These are phyloP conservation scores for Neofusicoccum sp. DNA, from an alignment of 2,329 filamentous ascomycete species.

Conservation along the genomic window DNA sequence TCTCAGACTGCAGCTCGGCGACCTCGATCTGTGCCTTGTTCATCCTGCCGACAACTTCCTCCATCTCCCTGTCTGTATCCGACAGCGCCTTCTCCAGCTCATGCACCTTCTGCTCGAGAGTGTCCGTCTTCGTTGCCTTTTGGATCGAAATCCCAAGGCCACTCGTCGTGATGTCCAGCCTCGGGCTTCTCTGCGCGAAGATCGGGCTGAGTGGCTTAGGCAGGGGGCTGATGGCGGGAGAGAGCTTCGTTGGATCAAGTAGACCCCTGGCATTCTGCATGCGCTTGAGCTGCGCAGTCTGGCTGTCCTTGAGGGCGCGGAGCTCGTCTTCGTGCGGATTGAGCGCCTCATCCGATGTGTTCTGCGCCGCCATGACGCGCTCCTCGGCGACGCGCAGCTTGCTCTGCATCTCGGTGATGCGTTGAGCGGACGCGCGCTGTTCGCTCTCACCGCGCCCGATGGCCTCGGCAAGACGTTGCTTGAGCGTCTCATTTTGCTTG, in stretches of 20 bases:
- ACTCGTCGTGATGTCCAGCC: slow-evolving; percentile 60
- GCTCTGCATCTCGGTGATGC: slow-evolving; percentile 80
- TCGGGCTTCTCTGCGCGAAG: slow-evolving; percentile 58
- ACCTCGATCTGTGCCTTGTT: slow-evolving; percentile 82
- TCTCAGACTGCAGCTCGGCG: slow-evolving; percentile 70
- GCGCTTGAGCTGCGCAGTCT: slow-evolving; percentile 74
- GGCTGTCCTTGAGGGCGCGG: slow-evolving; percentile 68
- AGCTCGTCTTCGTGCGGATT: slow-evolving; percentile 84
- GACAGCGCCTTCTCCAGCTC: slow-evolving; percentile 81
- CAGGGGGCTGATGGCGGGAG: slow-evolving; percentile 45
- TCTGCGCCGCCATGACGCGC: slow-evolving; percentile 76
- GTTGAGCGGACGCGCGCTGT: slow-evolving; percentile 73
- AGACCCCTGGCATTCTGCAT: slow-evolving; percentile 48
- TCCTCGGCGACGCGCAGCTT: slow-evolving; percentile 82
- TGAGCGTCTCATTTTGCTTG: slow-evolving; percentile 71
- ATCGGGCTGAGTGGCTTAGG: slow-evolving; percentile 64
- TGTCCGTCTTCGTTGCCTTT: slow-evolving; percentile 70
- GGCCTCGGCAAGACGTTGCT: slow-evolving; percentile 72
- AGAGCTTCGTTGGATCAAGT: slow-evolving; percentile 24
- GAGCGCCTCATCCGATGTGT: slow-evolving; percentile 81
- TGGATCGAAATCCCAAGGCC: slow-evolving; percentile 60
- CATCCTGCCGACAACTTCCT: slow-evolving; percentile 78
- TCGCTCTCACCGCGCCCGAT: slow-evolving; percentile 81
- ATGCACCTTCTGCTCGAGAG: slow-evolving; percentile 72
- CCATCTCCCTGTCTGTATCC: slow-evolving; percentile 77